A percentile compares a stretch with the other conserved stretches of the same genome.
phyloP scores from a whole-genome alignment of 2,329 filamentous ascomycete genomes.

The Beauveria sp. region DNA sequence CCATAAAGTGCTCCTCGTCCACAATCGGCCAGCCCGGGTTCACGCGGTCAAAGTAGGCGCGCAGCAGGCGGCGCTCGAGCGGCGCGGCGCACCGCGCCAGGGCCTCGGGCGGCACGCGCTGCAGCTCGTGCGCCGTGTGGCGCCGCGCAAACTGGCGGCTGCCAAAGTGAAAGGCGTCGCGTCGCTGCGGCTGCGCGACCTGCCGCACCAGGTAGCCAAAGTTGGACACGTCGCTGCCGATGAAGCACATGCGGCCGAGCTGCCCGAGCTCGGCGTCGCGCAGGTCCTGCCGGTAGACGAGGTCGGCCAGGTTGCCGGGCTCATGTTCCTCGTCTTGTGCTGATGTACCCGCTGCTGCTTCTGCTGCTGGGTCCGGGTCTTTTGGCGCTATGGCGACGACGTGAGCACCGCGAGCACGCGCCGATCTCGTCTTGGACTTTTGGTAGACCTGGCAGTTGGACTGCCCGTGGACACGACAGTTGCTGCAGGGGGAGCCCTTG shows the following conservation, averaged over 20 bases:
- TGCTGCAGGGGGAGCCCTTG: slow-evolving; percentile 40
- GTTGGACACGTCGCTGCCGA: slow-evolving; percentile 48
- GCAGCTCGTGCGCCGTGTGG: slow-evolving; percentile 23
- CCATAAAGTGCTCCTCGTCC: slow-evolving; percentile 44
- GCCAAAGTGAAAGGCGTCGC: slow-evolving; percentile 26
- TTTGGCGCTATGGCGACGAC: neutral
- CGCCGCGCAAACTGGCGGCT: slow-evolving; percentile 28
- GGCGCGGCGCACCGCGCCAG: slow-evolving; percentile 34
- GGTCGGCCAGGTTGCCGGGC: slow-evolving; percentile 40
- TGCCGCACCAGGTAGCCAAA: slow-evolving; percentile 47
- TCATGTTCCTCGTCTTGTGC: slow-evolving; percentile 29
- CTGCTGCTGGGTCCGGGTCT: neutral
- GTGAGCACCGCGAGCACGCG: neutral
- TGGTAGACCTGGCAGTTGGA: slow-evolving; percentile 39
- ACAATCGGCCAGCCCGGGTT: slow-evolving; percentile 45
- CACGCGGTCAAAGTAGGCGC: slow-evolving; percentile 42
- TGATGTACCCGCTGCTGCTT: neutral
- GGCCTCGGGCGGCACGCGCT: slow-evolving; percentile 37
- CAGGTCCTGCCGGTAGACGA: slow-evolving; percentile 40
- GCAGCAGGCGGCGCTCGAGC: slow-evolving; percentile 41
- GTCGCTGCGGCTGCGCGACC: slow-evolving; percentile 24
- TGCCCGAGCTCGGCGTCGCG: slow-evolving; percentile 37
- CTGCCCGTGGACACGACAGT: slow-evolving; percentile 35
- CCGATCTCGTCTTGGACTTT: slow-evolving; percentile 34
- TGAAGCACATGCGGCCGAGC: slow-evolving; percentile 42